A percentile compares a stretch with the other conserved stretches of the same genome.
phyloP scores from a whole-genome alignment of 495 filamentous ascomycete species.

The Xylaria telfairii region DNA sequence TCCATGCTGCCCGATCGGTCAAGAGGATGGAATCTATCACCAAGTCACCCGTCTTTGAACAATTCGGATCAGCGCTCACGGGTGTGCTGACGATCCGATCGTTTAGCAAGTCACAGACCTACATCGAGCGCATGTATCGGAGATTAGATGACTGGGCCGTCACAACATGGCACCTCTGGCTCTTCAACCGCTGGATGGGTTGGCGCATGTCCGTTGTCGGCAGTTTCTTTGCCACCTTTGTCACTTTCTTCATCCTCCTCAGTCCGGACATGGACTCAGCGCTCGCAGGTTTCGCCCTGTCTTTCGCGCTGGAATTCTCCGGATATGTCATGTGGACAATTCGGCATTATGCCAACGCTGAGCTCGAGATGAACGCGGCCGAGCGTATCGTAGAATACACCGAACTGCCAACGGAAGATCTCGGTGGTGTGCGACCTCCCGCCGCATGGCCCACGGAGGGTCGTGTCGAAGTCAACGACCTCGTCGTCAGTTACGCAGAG shows the following conservation, averaged over 20 bases:
- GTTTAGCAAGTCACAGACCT: constrained; percentile 68
- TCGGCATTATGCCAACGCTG: constrained; percentile 66
- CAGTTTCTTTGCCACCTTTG: constrained; percentile 69
- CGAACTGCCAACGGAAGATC: constrained; percentile 70
- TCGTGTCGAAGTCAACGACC: constrained; percentile 71
- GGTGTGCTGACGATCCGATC: constrained; percentile 79
- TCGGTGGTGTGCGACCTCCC: constrained; percentile 65
- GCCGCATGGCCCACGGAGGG: constrained; percentile 84
- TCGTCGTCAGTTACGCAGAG: constrained; percentile 77
- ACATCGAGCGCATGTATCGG: constrained; percentile 68
- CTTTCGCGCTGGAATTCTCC: constrained; percentile 62
- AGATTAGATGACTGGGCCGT: constrained; percentile 69
- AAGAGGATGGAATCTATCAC: constrained; percentile 77
- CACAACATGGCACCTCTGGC: constrained; percentile 70
- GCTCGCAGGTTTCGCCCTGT: constrained; percentile 79
- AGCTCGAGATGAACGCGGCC: constrained; percentile 84
- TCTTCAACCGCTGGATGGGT: constrained; percentile 77
- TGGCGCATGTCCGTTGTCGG: constrained; percentile 74
- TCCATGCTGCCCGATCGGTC: constrained; percentile 73
- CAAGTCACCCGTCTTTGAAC: constrained; percentile 79
- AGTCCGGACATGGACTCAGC: constrained; percentile 71
- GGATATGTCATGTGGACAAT: constrained; percentile 63
- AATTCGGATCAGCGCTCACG: constrained; percentile 71
- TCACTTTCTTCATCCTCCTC: constrained; percentile 68
- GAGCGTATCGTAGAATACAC: constrained; percentile 86